Base-by-base conservation (phyloP, 2,329 filamentous ascomycete species). In the Colletotrichum cereale region DNA sequence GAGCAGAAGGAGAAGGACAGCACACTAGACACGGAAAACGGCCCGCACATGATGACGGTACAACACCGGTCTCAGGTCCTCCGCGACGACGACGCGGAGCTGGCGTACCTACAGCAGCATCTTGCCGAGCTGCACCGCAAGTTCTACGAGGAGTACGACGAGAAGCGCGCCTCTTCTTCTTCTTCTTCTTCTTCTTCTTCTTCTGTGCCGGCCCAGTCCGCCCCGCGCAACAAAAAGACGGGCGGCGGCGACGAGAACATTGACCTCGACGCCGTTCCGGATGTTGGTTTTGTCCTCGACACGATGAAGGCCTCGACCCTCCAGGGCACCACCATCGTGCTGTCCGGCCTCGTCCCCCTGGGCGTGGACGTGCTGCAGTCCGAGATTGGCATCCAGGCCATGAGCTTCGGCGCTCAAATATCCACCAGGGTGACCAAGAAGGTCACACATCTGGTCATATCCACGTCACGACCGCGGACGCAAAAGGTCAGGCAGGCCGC, bases 401-500 rank as follows among this genome's bases (percentile, higher is more conserved):
- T 91, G 78, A 93, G 89, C 77, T 98, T 98, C 78, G 96, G 96
- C 26, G 96, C 94, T 0, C 81, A 87, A 58, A 83, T 92, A 26
- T 81, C 86, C 38, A 85, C 85, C 24, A 86, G 84, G 42, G 85
- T 95, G 10, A 87, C 86, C 2, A 85, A 86, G 40, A 88, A 88
- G 66, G 87, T 93, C 18, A 95, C 93, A 0, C 93, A 95, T 79
- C 87, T 95, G 6, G 92, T 95, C 2, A 91, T 93, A 11, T 91
- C 89, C 62, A 90, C 89, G 24, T 86, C 89, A 21, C 87, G 92
- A 31, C 92, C 92, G 40, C 91, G 95, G 29, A 98, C 96, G 0
- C 92, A 94, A 64, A 99, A 99, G 82, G 94, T 98, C 53, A 92
- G 93, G 58, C 92, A 95, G 80, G 96, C 96, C 0, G 91, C 93